Evolutionary conservation across 331 rosid genomes (phyloP).

Genomic region (Quercus phellos): DNA sequence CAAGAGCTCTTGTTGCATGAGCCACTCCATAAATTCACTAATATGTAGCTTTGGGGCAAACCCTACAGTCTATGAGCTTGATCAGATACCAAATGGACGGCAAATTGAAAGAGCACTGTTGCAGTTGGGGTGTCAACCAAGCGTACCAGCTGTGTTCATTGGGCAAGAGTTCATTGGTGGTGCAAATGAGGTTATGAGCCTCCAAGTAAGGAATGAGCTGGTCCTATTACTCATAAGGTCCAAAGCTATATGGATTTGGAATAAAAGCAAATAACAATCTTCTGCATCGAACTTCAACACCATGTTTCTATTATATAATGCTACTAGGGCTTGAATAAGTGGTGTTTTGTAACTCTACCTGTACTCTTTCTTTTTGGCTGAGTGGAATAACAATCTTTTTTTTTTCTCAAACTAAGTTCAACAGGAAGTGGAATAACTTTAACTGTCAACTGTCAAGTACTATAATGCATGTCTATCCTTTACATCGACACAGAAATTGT

Average conservation of each 20-base stretch:
- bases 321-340: too few relatives aligned
- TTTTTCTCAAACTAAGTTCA: too few relatives aligned
- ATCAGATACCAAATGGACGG: neutral
- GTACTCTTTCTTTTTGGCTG: too few relatives aligned
- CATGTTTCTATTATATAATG: neutral
- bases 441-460: too few relatives aligned
- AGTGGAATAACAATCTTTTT: too few relatives aligned
- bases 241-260: conserved; percentile 26
- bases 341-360: too few relatives aligned
- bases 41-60: neutral
- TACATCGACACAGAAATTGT: too few relatives aligned
- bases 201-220: neutral
- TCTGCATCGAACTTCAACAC: neutral
- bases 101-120: neutral
- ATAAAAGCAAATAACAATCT: neutral
- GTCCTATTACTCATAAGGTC: neutral
- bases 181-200: neutral
- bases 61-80: neutral
- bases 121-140: neutral
- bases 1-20: neutral
- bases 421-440: too few relatives aligned
- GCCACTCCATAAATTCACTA: neutral
- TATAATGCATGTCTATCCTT: too few relatives aligned
- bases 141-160: neutral
- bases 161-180: neutral